Evolutionary conservation across 106 monocot genomes (phyloP), one percentile per base, ranked within the genome.

Genomic region (Chionographis japonica): DNA sequence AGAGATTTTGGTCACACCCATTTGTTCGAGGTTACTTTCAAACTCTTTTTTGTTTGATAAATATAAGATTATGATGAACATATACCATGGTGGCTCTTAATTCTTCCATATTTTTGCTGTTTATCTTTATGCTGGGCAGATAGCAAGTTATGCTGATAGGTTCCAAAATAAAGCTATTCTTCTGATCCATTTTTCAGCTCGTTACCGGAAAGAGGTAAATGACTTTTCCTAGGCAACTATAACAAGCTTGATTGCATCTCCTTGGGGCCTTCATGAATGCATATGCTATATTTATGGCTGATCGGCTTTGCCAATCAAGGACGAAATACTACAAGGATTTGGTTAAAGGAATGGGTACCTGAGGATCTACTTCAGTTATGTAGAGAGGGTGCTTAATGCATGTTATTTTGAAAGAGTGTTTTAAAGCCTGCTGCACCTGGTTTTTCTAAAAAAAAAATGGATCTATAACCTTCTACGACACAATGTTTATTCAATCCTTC

Each of bases 1-100:
- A 85, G 91, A 79, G 91, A 95, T 46, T 84, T 73, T 77, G 94
- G 94, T 17, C 94, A 95, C 72, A 95, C 86, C 5, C 94, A 95
- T 78, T 72, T 95, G 37, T 82, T 35, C 51, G 94, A 95, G 94
- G 94, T 95, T 70, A 62, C 38, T 67, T 52, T 27, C 27, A 27
- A 27, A 27, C 16, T 58, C 51, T 4, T 6, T n/a, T 16, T 3
- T 16, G 15, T 18, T 56, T 56, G 56, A 56, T 56, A 16, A 15
- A 16, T 16, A 37, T 50, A 12, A 18, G 14, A 58, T 7, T 36
- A 49, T 12, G 4, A 50, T 17, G 9, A 43, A 39, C 2, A 50
- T 62, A 39, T 10, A 54, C 40, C 12, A 13, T 10, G 8, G 54
- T 16, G 53, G 18, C 20, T 60, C 12, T 13, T 57, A 12, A 66